Percentiles rank a stretch among this genome's conserved stretches.
Conservation (phyloP, 208 protist species). For the Leptomonas seymouri region DNA sequence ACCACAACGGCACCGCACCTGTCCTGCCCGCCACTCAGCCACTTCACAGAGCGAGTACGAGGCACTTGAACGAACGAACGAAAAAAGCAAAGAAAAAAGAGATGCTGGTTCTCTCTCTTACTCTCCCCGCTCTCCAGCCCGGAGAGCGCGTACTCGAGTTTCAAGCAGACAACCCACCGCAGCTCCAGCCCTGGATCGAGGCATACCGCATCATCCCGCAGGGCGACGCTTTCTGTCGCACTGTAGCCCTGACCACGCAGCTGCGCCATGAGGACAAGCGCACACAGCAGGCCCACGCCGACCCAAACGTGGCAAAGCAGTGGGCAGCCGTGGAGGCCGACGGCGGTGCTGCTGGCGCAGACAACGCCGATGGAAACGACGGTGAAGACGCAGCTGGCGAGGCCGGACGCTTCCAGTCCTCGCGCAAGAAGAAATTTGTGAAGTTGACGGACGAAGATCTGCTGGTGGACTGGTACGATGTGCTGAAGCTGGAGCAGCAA, state of each 20-base stretch:
- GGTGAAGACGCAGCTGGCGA: conserved; percentile 36
- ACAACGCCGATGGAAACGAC: conserved; percentile 24
- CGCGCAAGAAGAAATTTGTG: conserved; percentile 73
- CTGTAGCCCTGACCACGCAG: conserved; percentile 37
- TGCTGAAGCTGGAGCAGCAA: conserved; percentile 68
- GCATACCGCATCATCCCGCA: conserved; percentile 33
- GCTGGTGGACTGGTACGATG: conserved; percentile 85
- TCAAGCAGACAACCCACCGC: conserved; percentile 13
- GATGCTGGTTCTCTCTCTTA: conserved; percentile 38
- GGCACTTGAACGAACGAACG: too few relatives aligned
- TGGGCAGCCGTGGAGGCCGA: conserved; percentile 37
- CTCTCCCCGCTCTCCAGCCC: conserved; percentile 34
- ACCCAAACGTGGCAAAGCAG: conserved; percentile 43
- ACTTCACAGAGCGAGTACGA: too few relatives aligned
- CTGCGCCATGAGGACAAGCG: conserved; percentile 51
- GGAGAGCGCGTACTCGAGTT: conserved; percentile 26
- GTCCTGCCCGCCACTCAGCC: too few relatives aligned
- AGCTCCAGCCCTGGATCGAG: conserved; percentile 33
- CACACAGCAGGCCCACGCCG: conserved; percentile 44
- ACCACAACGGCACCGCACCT: too few relatives aligned
- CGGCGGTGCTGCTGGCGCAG: conserved; percentile 26
- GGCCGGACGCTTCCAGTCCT: conserved; percentile 45
- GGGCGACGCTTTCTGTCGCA: conserved; percentile 57
- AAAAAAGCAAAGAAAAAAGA: too few relatives aligned
- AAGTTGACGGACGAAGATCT: conserved; percentile 84